These are phyloP conservation scores for Rhizopogon vulgaris DNA, from an alignment of 768 basidiomycete genomes.

Conservation along the genomic window DNA sequence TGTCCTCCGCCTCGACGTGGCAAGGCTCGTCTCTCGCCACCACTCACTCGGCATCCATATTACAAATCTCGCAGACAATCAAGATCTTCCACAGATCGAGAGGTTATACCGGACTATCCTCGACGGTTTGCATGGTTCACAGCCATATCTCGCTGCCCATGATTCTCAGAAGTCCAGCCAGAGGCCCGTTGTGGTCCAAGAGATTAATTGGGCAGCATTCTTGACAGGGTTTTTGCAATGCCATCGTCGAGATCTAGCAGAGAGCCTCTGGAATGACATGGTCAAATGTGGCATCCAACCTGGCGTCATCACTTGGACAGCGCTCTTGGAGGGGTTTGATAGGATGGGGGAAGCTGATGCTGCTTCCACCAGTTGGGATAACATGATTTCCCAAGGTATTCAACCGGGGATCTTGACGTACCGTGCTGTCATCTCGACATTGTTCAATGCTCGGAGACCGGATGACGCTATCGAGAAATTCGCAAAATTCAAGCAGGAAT, in stretches of 20 bases:
- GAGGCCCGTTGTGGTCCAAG: conserved; percentile 46
- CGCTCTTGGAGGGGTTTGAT: conserved; percentile 59
- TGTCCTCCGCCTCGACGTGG: conserved; percentile 42
- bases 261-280: conserved; percentile 67
- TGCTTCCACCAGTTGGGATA: conserved; percentile 55
- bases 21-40: conserved; percentile 46
- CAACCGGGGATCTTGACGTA: conserved; percentile 60
- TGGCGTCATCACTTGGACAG: conserved; percentile 62
- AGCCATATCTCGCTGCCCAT: conserved; percentile 49
- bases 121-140: conserved; percentile 41
- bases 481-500: conserved; percentile 36
- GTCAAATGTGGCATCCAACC: conserved; percentile 39
- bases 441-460: conserved; percentile 45
- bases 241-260: conserved; percentile 50
- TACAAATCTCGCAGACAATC: conserved; percentile 34
- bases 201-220: conserved; percentile 59
- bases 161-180: conserved; percentile 29
- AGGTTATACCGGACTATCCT: conserved; percentile 47
- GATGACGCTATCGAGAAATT: conserved; percentile 51
- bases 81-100: conserved; percentile 29
- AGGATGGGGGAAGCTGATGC: conserved; percentile 43
- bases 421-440: conserved; percentile 59
- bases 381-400: conserved; percentile 52
- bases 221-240: conserved; percentile 57
- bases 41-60: conserved; percentile 45